A percentile compares a stretch with the other conserved stretches of the same genome.
Evolutionary conservation across 345 rosid genomes (phyloP).

Genomic region (Anacardium occidentale): DNA sequence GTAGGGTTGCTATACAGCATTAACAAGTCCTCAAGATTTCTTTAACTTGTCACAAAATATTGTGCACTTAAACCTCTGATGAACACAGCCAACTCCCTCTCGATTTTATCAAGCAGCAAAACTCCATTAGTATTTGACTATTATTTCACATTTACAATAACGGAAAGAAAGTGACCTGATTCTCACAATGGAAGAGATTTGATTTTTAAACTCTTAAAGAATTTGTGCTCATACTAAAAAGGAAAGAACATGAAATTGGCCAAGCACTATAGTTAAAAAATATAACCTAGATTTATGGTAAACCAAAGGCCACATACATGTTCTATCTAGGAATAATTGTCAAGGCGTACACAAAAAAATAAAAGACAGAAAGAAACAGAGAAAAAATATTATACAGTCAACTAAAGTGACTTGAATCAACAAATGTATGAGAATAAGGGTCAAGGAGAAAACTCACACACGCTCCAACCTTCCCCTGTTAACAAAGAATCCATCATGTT

Average conservation of each 20-base stretch:
- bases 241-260: slow-evolving; percentile 5
- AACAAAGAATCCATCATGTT: slow-evolving; percentile 89
- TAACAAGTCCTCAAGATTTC: not conserved
- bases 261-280: not conserved
- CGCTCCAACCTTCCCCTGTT: slow-evolving; percentile 87
- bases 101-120: not conserved
- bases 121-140: not conserved
- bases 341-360: not conserved
- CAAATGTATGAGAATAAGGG: not conserved
- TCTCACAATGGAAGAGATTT: not conserved
- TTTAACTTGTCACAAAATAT: not conserved
- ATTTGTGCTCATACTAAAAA: not conserved
- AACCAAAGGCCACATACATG: not conserved
- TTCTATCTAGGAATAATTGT: slow-evolving; percentile 3
- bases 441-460: slow-evolving; percentile 51
- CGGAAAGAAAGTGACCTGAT: not conserved
- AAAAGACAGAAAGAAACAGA: not conserved
- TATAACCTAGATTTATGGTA: slow-evolving; percentile 6
- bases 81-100: not conserved
- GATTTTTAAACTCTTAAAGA: not conserved
- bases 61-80: not conserved
- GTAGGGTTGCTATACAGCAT: not conserved
- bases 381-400: not conserved
- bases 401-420: not conserved
- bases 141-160: not conserved